These are phyloP conservation scores for Hypoxylon fragiforme DNA, from an alignment of 495 filamentous ascomycete species.

Conservation along the genomic window DNA sequence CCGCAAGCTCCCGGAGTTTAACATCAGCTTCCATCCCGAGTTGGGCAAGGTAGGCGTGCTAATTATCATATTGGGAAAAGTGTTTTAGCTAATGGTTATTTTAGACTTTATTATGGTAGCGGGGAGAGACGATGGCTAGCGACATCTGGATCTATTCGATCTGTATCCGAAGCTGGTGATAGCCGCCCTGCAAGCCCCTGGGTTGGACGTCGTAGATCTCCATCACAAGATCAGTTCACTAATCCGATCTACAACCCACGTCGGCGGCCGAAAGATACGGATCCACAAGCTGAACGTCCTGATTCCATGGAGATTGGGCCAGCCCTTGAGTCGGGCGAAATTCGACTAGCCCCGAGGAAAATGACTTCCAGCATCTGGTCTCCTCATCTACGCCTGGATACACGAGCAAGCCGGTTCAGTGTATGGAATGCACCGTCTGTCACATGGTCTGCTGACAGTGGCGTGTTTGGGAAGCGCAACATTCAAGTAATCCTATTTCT, in stretches of 20 bases:
- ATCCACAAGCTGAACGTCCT: conserved; percentile 21
- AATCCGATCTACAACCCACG: conserved; percentile 56
- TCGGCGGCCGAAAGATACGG: conserved; percentile 48
- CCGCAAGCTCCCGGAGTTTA: conserved; percentile 56
- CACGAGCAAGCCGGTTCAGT: conserved; percentile 56
- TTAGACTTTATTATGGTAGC: conserved; percentile 57
- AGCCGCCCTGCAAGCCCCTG: conserved; percentile 47
- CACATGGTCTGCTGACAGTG: conserved; percentile 61
- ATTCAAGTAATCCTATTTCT: conserved; percentile 86
- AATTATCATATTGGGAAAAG: background rate
- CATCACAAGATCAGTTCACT: conserved; percentile 52
- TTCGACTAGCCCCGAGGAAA: conserved; percentile 38
- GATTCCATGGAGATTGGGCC: conserved; percentile 41
- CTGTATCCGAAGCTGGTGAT: conserved; percentile 44
- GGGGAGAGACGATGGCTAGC: conserved; percentile 53
- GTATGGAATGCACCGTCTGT: conserved; percentile 72
- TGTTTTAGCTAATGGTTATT: conserved; percentile 8
- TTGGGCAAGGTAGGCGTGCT: conserved; percentile 59
- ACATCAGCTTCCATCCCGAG: conserved; percentile 60
- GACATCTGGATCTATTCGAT: conserved; percentile 44
- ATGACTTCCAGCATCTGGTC: conserved; percentile 68
- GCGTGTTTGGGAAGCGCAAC: conserved; percentile 69
- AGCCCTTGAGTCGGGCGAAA: conserved; percentile 24
- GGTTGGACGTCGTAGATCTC: conserved; percentile 44
- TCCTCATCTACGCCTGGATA: conserved; percentile 71